Base-by-base conservation (phyloP, 331 rosid genomes). In the Quercus phellos region DNA sequence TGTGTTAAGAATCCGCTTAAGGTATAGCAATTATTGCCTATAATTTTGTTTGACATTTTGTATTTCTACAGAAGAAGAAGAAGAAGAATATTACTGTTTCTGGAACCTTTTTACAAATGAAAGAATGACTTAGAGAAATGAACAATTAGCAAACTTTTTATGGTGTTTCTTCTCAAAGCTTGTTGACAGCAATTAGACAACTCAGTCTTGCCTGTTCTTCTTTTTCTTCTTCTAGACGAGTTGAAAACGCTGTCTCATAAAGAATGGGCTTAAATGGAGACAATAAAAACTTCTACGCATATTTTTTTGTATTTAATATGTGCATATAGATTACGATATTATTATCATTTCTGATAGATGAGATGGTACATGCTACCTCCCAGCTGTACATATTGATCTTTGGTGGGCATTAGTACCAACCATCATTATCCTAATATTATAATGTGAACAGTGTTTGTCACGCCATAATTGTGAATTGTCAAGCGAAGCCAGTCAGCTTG, bases 1-100 rank as follows among this genome's bases (percentile, higher is more conserved):
- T 26, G 98, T 95, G 56, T 77, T 93, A 86, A 92, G 99, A 85
- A 85, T 95, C 53, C 97, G 97, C 69, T 75, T 95, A 85, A 92
- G 99, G 99, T 90, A 85, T 81, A 78, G 60, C 34, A 68, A 69
- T 11, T 21, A 4, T 55, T 73, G 18, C 72, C 29, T 72, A 59
- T 11, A 32, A 43, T 61, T 60, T 70, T 74, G 68, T 42, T 79
- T 13, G 64, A 53, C 67, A 53, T 21, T 84, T 76, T 58, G 12
- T 58, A 58, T 22, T 58, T 58, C 30, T 26, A 22, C 12, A 22
- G 29, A 22, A 58, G 29, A 21, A 1, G 13, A 3, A 6, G 61
- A 21, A 0, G 11, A 3, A 8, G 26, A 21, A 26, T 66, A 11
- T 30, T 54, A 21, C 21, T 69, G 61, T 26, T 32, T 58, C 70